Percentiles rank a stretch among this genome's conserved stretches.
Evolutionary conservation across 352 stramenopile species (phyloP).

Genomic region (Phytophthora cactorum): DNA sequence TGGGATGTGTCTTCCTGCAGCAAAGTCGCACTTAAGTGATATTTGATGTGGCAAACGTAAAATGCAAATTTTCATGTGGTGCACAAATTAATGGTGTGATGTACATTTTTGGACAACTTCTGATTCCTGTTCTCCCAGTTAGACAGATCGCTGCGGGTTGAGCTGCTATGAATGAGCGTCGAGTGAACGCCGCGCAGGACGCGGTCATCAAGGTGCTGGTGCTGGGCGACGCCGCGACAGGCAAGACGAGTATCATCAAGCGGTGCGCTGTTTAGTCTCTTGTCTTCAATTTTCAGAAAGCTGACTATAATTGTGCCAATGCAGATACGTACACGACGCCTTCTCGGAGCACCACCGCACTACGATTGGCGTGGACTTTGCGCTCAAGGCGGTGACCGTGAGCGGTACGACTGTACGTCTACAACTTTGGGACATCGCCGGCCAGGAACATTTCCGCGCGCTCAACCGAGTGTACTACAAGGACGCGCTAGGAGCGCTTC

Average conservation of each 20-base stretch:
- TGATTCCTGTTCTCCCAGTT: constrained; percentile 15
- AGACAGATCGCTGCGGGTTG: constrained; percentile 3
- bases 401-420: constrained; percentile 89
- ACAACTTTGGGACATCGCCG: constrained; percentile 95
- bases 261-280: constrained; percentile 50
- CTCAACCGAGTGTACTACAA: constrained; percentile 95
- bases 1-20: constrained; percentile 26
- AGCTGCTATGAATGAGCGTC: constrained; percentile 63
- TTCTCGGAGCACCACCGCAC: constrained; percentile 94
- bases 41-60: neutral
- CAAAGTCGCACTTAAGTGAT: neutral
- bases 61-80: neutral
- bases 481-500: constrained; percentile 88
- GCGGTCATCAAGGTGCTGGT: constrained; percentile 93
- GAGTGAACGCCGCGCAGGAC: constrained; percentile 81
- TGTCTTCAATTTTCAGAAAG: neutral
- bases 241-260: constrained; percentile 95
- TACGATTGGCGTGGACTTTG: constrained; percentile 94
- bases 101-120: neutral
- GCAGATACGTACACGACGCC: constrained; percentile 89
- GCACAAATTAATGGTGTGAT: neutral
- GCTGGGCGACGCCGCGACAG: constrained; percentile 89
- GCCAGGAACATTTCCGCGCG: constrained; percentile 94
- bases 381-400: constrained; percentile 90
- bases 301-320: neutral